Evolutionary conservation across 306 rosid species (phyloP), one percentile per base, ranked within the genome.

Genomic region (Crataegus laevigata): DNA sequence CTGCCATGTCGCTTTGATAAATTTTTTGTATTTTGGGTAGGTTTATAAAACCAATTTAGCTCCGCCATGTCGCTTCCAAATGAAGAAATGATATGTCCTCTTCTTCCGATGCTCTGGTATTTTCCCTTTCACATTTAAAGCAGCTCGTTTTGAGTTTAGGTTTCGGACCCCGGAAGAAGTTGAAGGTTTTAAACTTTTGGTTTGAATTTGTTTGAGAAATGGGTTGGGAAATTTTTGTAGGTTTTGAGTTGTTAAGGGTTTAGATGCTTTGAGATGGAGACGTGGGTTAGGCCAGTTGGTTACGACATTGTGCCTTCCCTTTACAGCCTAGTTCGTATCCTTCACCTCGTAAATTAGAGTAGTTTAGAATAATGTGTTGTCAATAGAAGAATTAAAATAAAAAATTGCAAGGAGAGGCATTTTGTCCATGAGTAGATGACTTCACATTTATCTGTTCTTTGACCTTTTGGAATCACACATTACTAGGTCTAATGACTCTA

Each of bases 1-100:
- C 38, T 34, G 9, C 38, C 9, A 0, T 6, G 38, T 34, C 9
- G 38, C 9, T 28, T 45, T 19, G 13, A 73, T 34, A 12, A 11
- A 15, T 64, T 21, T 6, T 34, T 0, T 64, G 69, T 24, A 8
- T n/a, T 15, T 30, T 15, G 8, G 10, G 52, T 80, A 63, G 78
- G 71, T 71, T 15, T 38, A 32, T 66, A 26, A 54, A 62, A 15
- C 73, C 65, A 45, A 54, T 74, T 36, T 75, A 74, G 68, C 79
- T 84, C 81, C 63, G 65, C 73, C 76, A 89, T 88, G 96, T 86
- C 88, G 8, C 66, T 60, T 80, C 87, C 93, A 22, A 78, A 89
- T 25, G 93, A 90, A 67, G 97, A 47, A 47, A 91, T 59, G 79
- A 74, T 81, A 45, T 71, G 68, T 64, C 96, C 40, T 77, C 92